Percentiles rank a stretch among this genome's conserved stretches.
Conservation (phyloP, 345 rosid species). For the Gossypium anomalum region DNA sequence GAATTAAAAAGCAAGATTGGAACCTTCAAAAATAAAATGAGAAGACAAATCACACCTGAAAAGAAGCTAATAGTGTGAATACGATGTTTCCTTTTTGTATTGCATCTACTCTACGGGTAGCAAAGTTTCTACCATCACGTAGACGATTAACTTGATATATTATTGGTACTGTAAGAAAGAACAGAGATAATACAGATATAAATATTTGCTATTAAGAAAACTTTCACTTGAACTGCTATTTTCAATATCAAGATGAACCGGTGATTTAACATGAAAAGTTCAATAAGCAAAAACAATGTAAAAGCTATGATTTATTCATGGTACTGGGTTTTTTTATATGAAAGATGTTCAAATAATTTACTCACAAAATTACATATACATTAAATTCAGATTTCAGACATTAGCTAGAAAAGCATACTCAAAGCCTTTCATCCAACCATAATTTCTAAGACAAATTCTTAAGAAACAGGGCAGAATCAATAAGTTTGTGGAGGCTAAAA, state of each 20-base stretch:
- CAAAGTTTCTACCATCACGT: slow-evolving; percentile 92
- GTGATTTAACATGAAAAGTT: neutral
- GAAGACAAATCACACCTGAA: slow-evolving; percentile 52
- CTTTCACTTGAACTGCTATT: slow-evolving; percentile 1
- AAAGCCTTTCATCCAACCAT: neutral
- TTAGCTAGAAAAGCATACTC: neutral
- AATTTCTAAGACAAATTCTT: slow-evolving; percentile 1
- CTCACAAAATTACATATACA: neutral
- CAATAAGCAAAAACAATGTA: neutral
- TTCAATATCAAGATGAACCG: neutral
- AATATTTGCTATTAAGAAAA: neutral
- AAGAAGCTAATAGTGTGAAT: slow-evolving; percentile 83
- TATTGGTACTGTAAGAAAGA: slow-evolving; percentile 68
- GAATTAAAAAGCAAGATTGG: neutral
- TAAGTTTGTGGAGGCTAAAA: neutral
- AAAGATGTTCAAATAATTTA: neutral
- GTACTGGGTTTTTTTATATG: neutral
- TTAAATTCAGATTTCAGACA: neutral
- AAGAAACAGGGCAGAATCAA: neutral
- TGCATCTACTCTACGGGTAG: slow-evolving; percentile 89
- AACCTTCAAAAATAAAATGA: slow-evolving; percentile 5
- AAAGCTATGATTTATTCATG: neutral
- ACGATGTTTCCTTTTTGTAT: slow-evolving; percentile 76
- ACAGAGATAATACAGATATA: slow-evolving; percentile 13
- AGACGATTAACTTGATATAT: slow-evolving; percentile 70